A percentile compares a stretch with the other conserved stretches of the same genome.
Conservation (phyloP, 441 rosid species). For the Gossypium trilobum region DNA sequence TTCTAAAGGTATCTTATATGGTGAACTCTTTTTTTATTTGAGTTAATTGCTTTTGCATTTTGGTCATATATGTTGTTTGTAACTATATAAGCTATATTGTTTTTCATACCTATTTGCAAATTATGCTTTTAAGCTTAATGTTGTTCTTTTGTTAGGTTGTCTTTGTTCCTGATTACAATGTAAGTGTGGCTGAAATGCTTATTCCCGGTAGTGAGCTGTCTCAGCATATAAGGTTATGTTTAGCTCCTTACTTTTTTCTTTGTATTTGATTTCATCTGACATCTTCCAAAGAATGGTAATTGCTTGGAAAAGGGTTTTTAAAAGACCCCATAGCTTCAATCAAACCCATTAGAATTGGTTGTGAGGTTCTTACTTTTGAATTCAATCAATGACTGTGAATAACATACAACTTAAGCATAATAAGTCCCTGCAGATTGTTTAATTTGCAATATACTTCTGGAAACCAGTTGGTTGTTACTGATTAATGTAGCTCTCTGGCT, state of each 20-base stretch:
- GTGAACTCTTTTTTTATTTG: not conserved
- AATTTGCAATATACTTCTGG: not conserved
- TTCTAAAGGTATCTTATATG: constrained; percentile 47
- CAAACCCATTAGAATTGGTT: not conserved
- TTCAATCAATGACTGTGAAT: not conserved
- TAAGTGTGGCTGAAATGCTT: constrained; percentile 85
- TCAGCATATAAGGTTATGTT: constrained; percentile 79
- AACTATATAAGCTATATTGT: no score
- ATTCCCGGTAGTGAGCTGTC: constrained; percentile 95
- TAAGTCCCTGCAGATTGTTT: not conserved
- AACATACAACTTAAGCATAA: not conserved
- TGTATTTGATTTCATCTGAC: not conserved
- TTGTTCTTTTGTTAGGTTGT: constrained; percentile 45
- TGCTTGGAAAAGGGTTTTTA: not conserved
- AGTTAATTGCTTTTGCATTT: not conserved
- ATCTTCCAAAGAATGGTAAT: not conserved
- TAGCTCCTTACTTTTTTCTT: not conserved
- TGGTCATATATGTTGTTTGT: not conserved
- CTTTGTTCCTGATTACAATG: constrained; percentile 90
- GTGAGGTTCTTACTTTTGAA: not conserved
- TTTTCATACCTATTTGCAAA: not conserved
- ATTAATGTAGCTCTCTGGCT: not conserved
- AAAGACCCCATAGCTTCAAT: not conserved
- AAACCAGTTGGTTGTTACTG: not conserved
- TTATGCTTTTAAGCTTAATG: not conserved